Conservation (phyloP, 2,329 filamentous ascomycete genomes). For the Ceratocystiopsis minuta region DNA sequence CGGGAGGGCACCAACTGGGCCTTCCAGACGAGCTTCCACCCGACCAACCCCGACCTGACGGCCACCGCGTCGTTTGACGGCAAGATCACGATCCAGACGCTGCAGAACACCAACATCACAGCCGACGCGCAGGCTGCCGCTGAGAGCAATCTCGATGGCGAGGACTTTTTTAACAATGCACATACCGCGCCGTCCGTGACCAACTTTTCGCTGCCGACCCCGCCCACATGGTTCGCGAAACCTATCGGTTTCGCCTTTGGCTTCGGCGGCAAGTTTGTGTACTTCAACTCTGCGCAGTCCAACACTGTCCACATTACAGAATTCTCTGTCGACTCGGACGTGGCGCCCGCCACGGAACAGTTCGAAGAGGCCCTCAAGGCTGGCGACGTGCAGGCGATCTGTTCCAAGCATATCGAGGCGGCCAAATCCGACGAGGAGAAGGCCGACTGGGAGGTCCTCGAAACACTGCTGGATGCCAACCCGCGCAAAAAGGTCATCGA, state of each 20-base stretch:
- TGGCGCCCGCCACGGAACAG: constrained; percentile 67
- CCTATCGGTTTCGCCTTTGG: constrained; percentile 80
- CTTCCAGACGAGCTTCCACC: constrained; percentile 88
- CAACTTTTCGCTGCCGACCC: constrained; percentile 69
- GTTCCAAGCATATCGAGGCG: constrained; percentile 56
- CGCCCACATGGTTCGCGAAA: constrained; percentile 79
- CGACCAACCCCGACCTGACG: constrained; percentile 76
- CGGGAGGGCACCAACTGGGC: constrained; percentile 99
- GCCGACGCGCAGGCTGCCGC: constrained; percentile 43
- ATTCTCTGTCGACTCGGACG: constrained; percentile 74
- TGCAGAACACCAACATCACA: constrained; percentile 80
- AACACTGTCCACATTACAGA: constrained; percentile 71
- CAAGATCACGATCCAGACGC: constrained; percentile 81
- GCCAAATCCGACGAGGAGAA: constrained; percentile 80
- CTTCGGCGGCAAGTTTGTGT: constrained; percentile 82
- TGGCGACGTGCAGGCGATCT: constrained; percentile 63
- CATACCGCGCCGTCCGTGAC: constrained; percentile 81
- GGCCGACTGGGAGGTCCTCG: constrained; percentile 88
- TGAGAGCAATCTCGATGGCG: constrained; percentile 60
- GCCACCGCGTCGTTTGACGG: constrained; percentile 96
- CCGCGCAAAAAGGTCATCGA: constrained; percentile 74
- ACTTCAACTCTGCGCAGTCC: constrained; percentile 48
- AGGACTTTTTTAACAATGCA: constrained; percentile 91
- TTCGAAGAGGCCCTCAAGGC: constrained; percentile 70
- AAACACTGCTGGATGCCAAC: constrained; percentile 69